Conservation (phyloP, 1,284 basidiomycete species). For the Porogramme epimiltina region DNA sequence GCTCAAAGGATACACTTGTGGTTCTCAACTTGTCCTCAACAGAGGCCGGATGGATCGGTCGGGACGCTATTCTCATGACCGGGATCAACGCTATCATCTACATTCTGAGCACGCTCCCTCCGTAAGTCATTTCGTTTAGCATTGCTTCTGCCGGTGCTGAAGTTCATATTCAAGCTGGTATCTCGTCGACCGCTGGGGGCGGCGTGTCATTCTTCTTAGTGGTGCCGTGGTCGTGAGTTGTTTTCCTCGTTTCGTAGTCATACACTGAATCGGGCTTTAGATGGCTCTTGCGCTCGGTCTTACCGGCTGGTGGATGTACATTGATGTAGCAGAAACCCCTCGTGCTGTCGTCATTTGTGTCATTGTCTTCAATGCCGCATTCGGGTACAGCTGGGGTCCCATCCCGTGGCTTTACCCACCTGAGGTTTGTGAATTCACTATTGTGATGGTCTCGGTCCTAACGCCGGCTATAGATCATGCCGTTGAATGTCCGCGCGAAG, state of each 20-base stretch:
- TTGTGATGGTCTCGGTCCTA: background rate
- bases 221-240: slow-evolving; percentile 82
- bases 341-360: slow-evolving; percentile 91
- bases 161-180: slow-evolving; percentile 75
- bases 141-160: slow-evolving; percentile 3
- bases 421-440: slow-evolving; percentile 59
- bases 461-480: slow-evolving; percentile 75
- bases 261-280: slow-evolving; percentile 38
- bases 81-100: slow-evolving; percentile 94
- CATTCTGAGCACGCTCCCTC: slow-evolving; percentile 79
- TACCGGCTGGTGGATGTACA: slow-evolving; percentile 92
- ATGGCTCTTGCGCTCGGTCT: slow-evolving; percentile 79
- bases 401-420: slow-evolving; percentile 79
- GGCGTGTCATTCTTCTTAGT: slow-evolving; percentile 87
- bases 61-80: slow-evolving; percentile 96
- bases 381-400: slow-evolving; percentile 69
- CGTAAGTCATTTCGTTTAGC: slow-evolving; percentile 49
- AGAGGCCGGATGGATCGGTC: slow-evolving; percentile 98
- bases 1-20: background rate
- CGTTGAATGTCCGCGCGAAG: slow-evolving; percentile 87
- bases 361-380: slow-evolving; percentile 92
- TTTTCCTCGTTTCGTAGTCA: background rate
- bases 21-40: slow-evolving; percentile 21
- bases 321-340: slow-evolving; percentile 85
- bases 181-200: slow-evolving; percentile 91